Evolutionary conservation across 1,284 basidiomycete species (phyloP).

Genomic region (Trichosporon inkin): DNA sequence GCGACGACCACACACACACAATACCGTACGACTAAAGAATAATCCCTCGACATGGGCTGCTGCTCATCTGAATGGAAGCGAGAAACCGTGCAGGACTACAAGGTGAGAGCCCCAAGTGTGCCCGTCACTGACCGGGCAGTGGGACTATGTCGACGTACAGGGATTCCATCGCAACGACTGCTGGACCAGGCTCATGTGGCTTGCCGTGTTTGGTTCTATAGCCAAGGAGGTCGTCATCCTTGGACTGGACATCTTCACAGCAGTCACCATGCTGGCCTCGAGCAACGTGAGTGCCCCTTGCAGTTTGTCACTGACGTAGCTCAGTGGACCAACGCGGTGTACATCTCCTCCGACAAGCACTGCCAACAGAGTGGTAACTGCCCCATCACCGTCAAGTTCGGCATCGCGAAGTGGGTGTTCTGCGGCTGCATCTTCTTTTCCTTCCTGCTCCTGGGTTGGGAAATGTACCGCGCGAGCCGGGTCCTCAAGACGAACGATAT

Average conservation of each 20-base stretch:
- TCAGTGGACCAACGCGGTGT: conserved; percentile 15
- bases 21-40: no score
- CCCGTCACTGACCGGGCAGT: conserved; percentile 57
- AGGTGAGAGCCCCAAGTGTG: conserved; percentile 58
- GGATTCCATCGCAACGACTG: conserved; percentile 87
- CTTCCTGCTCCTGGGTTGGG: conserved; percentile 76
- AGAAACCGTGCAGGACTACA: conserved; percentile 95
- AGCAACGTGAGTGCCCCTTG: conserved; percentile 51
- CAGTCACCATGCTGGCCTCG: conserved; percentile 91
- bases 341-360: conserved; percentile 52
- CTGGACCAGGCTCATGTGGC: conserved; percentile 82
- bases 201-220: conserved; percentile 84
- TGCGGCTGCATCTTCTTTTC: conserved; percentile 97
- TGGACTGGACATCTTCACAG: conserved; percentile 95
- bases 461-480: conserved; percentile 83
- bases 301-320: background rate
- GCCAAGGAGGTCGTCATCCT: conserved; percentile 95
- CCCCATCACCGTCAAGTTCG: conserved; percentile 82
- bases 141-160: conserved; percentile 86
- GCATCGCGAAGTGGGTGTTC: conserved; percentile 91
- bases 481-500: conserved; percentile 94
- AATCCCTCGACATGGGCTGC: conserved; percentile 52
- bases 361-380: conserved; percentile 57
- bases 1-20: no score
- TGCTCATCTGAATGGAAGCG: conserved; percentile 79